Base-by-base conservation (phyloP, 164 flowering plant genomes). In the Dillenia suffruticosa region DNA sequence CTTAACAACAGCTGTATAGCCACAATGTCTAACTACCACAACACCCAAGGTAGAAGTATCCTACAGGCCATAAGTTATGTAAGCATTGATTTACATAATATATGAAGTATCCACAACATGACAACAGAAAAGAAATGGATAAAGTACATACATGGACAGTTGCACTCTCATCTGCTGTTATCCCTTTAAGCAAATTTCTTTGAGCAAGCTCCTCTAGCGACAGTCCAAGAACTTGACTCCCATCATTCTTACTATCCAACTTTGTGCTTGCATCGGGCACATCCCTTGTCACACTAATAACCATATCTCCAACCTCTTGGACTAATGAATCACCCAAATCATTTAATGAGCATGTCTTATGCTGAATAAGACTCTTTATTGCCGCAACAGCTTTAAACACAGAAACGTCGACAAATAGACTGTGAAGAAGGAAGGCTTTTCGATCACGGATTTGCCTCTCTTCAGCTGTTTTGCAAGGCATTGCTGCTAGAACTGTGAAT, bases 151-250 rank as follows among this genome's bases (percentile, higher is more conserved):
- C 98, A 84, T 86, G 96, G 66, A 86, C 93, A 44, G 95, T 85
- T 44, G 93, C 87, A 76, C 90, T 92, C 76, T 92, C 98, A 76
- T 92, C 96, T 60, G 98, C 96, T 44, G 98, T 92, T 65, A 92
- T 81, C 61, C 98, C 98, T 77, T 92, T 92, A 14, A 89, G 83
- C 75, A 92, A 79, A 69, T 89, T 92, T 72, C 94, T 82, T 68
- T 63, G 77, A 47, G 91, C 79, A 63, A 86, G 83, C 53, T 88
- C 87, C 60, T 83, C 81, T 22, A 55, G 65, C 12, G 87, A 72
- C 72, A 92, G 48, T 60, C 80, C 84, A 32, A 79, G 84, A 67
- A 77, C 82, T 63, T 44, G 85, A 64, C 80, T 69, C 15, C 96
- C 98, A 76, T 88, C 96, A 74, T 74, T 84, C 67, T 92, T 92